Base-by-base conservation (phyloP, 441 rosid genomes). In the Brassica balearica region DNA sequence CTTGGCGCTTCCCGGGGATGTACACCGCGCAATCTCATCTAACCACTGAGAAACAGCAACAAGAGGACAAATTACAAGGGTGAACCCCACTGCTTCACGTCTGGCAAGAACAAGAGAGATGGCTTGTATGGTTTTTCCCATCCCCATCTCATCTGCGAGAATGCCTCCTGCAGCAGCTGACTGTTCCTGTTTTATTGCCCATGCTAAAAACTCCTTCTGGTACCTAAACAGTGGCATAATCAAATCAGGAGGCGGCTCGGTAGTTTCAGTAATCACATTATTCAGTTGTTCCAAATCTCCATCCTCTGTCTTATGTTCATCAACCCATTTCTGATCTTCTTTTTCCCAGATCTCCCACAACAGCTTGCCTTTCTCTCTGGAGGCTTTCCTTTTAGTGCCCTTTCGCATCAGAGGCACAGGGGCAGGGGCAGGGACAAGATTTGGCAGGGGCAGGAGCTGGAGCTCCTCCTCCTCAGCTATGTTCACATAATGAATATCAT, bases 61-160 rank as follows among this genome's bases (percentile, higher is more conserved):
- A 65, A 94, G 80, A 15, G 99, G 99, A 81, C 99, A 96, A 65
- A 94, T 74, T 8, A 96, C 98, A 74, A 96, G 98, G 66, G 98
- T 94, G 62, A 87, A 80, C 55, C 73, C 83, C 22, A 76, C 66
- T 36, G 72, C 77, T 68, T 86, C 92, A 19, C 98, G 86, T 79
- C 87, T 88, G 46, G 97, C 89, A 80, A 96, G 96, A 74, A 92
- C 98, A 43, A 96, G 97, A 4, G 99, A 89, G 80, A 96, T 96
- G 8, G 98, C 97, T 80, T 94, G 98, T 80, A 92, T 77, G 48
- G 99, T 96, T 89, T 96, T 96, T 32, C 99, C 99, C 99, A 96
- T 96, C 70, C 99, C 99, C 99, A 96, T 96, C 85, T 96, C 99
- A 82, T 96, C 99, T n/a, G 98, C 99, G 17, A 96, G 97, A 78